These are phyloP conservation scores for Oryza longistaminata DNA, from an alignment of 176 grass and related monocot genomes.

Conservation along the genomic window DNA sequence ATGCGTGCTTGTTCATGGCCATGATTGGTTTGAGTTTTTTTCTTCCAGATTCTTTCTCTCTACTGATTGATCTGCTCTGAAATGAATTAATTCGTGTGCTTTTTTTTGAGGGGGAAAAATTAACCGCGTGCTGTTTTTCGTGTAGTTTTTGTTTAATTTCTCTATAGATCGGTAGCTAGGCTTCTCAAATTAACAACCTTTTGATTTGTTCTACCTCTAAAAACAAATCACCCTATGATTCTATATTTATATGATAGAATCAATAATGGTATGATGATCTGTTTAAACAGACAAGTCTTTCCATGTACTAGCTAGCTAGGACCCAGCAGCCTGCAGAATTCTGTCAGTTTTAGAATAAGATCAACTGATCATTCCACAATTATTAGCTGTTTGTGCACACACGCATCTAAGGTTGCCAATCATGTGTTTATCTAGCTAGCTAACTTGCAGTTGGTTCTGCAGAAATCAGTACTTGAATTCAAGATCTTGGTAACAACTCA, in stretches of 20 bases:
- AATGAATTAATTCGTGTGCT: neutral
- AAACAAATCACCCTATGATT: neutral
- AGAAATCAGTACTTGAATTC: slow-evolving; percentile 28
- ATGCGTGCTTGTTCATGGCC: neutral
- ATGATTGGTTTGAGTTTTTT: neutral
- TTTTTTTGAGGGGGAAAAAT: neutral
- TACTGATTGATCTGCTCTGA: neutral
- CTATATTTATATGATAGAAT: neutral
- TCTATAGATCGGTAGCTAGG: neutral
- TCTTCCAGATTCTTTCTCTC: neutral
- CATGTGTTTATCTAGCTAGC: slow-evolving; percentile 24
- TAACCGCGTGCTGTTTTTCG: neutral
- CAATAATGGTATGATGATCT: neutral
- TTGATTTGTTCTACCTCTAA: neutral
- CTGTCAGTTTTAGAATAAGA: neutral
- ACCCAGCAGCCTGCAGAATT: neutral
- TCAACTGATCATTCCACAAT: neutral
- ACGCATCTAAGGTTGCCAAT: slow-evolving; percentile 28
- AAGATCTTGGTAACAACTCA: slow-evolving; percentile 21
- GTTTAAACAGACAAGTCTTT: slow-evolving; percentile 19
- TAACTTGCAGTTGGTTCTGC: slow-evolving; percentile 15
- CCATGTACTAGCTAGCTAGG: slow-evolving; percentile 2
- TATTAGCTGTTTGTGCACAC: neutral
- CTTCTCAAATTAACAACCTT: neutral
- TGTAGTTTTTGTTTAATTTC: neutral